Evolutionary conservation across 164 flowering plant genomes (phyloP).

Genomic region (Brasenia schreberi): DNA sequence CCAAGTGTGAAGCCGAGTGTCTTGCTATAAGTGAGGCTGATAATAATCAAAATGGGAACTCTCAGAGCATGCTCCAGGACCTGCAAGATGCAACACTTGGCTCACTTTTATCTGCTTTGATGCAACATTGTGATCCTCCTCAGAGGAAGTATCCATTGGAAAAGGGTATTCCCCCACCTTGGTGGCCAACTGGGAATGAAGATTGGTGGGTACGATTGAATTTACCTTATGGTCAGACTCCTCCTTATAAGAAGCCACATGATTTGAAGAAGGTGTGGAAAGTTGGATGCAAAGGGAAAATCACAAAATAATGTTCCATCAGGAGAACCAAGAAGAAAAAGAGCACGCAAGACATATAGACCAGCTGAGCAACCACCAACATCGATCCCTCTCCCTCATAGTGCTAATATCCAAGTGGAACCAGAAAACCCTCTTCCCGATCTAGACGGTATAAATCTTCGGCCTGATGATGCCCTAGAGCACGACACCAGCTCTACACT

Average conservation of each 20-base stretch:
- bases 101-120: slow-evolving; percentile 28
- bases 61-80: slow-evolving; percentile 15
- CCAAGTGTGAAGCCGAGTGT: slow-evolving; percentile 30
- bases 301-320: neutral
- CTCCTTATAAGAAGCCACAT: slow-evolving; percentile 38
- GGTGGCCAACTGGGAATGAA: slow-evolving; percentile 32
- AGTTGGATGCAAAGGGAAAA: neutral
- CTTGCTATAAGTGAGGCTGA: slow-evolving; percentile 11
- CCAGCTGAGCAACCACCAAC: slow-evolving; percentile 12
- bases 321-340: slow-evolving; percentile 22
- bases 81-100: slow-evolving; percentile 26
- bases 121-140: slow-evolving; percentile 36
- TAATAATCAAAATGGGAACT: slow-evolving; percentile 4
- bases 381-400: neutral
- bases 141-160: slow-evolving; percentile 28
- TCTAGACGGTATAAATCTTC: slow-evolving; percentile 22
- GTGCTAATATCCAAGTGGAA: slow-evolving; percentile 14
- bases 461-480: slow-evolving; percentile 10
- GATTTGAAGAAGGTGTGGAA: slow-evolving; percentile 39
- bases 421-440: slow-evolving; percentile 27
- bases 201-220: slow-evolving; percentile 23
- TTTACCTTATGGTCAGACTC: slow-evolving; percentile 15
- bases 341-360: slow-evolving; percentile 13
- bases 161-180: slow-evolving; percentile 29
- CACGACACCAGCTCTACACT: slow-evolving; percentile 17